Conservation (phyloP, 371 early-diverging fungal genomes). For the Mucor circinelloides region DNA sequence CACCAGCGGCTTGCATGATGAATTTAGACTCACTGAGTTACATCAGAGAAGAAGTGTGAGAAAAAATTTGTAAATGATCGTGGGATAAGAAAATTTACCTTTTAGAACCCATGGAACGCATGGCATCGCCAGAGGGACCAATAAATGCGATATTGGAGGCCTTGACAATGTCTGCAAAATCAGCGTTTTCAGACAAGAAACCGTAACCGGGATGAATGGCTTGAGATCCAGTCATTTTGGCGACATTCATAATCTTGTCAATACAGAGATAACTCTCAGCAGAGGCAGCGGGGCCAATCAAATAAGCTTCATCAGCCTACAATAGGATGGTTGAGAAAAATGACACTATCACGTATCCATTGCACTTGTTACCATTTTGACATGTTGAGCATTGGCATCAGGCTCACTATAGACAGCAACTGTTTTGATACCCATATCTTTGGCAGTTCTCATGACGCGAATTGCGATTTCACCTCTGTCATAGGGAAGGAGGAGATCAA, state of each 20-base stretch:
- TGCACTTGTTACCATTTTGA: slow-evolving; percentile 60
- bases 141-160: slow-evolving; percentile 79
- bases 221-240: slow-evolving; percentile 83
- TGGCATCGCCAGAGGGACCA: slow-evolving; percentile 92
- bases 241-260: slow-evolving; percentile 84
- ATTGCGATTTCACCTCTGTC: slow-evolving; percentile 87
- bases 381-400: slow-evolving; percentile 83
- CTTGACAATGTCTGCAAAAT: slow-evolving; percentile 81
- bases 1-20: slow-evolving; percentile 88
- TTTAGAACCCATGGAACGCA: slow-evolving; percentile 95
- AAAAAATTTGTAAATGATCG: slow-evolving; percentile 5
- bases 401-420: slow-evolving; percentile 67
- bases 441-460: slow-evolving; percentile 86
- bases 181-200: slow-evolving; percentile 95
- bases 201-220: slow-evolving; percentile 97
- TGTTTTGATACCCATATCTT: slow-evolving; percentile 48
- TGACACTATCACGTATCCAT: not conserved
- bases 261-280: slow-evolving; percentile 86
- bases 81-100: slow-evolving; percentile 51
- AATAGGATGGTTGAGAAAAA: not conserved
- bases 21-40: slow-evolving; percentile 79
- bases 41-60: slow-evolving; percentile 9
- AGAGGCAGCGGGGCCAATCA: slow-evolving; percentile 88
- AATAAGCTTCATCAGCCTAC: slow-evolving; percentile 92
- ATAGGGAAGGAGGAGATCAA: not conserved